A percentile compares a stretch with the other conserved stretches of the same genome.
These are phyloP conservation scores for Backusella sp. DNA, from an alignment of 192 early-diverging fungal species.

Conservation along the genomic window DNA sequence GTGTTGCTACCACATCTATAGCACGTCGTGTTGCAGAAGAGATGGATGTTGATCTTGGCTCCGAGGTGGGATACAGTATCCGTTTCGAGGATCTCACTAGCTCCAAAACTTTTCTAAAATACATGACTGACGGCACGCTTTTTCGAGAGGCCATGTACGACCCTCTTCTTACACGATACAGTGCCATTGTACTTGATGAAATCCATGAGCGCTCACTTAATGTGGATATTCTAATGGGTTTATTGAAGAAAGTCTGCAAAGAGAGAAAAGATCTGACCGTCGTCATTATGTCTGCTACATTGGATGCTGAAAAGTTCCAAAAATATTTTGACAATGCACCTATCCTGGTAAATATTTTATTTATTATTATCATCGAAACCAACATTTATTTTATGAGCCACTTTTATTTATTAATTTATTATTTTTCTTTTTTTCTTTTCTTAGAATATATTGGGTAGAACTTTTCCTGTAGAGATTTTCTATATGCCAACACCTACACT, in stretches of 20 bases:
- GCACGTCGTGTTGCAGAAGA: slow-evolving; percentile 99
- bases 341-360: slow-evolving; percentile 59
- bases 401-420: too few relatives aligned
- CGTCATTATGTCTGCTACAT: slow-evolving; percentile 96
- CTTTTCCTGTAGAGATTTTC: slow-evolving; percentile 97
- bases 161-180: slow-evolving; percentile 82
- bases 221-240: slow-evolving; percentile 98
- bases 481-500: slow-evolving; percentile 85
- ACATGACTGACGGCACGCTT: slow-evolving; percentile 99
- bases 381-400: not conserved
- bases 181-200: slow-evolving; percentile 96
- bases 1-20: slow-evolving; percentile 98
- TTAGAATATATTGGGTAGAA: slow-evolving; percentile 87
- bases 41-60: slow-evolving; percentile 86
- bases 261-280: slow-evolving; percentile 84
- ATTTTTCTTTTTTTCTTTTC: too few relatives aligned
- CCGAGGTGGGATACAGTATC: slow-evolving; percentile 97
- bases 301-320: slow-evolving; percentile 98
- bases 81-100: slow-evolving; percentile 97
- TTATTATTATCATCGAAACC: not conserved
- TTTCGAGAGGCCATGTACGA: slow-evolving; percentile 97
- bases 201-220: slow-evolving; percentile 96
- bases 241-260: slow-evolving; percentile 85
- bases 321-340: slow-evolving; percentile 97
- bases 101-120: slow-evolving; percentile 83